Percentiles rank a stretch among this genome's conserved stretches.
These are phyloP conservation scores for Priceomyces haplophilus DNA, from an alignment of 805 yeast species.

Conservation along the genomic window DNA sequence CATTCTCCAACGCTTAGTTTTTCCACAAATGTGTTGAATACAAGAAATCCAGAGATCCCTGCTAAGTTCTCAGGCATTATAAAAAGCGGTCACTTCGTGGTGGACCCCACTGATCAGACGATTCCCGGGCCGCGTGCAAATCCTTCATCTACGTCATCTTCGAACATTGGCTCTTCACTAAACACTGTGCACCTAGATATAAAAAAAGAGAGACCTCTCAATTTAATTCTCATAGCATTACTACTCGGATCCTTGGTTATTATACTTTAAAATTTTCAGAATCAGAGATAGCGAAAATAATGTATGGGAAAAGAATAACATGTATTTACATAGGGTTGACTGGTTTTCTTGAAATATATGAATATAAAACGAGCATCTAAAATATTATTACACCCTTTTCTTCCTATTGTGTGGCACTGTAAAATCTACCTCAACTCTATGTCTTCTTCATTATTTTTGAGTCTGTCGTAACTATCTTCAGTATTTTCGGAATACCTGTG, in stretches of 20 bases:
- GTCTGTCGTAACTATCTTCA: background rate
- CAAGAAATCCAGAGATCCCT: slow-evolving; percentile 15
- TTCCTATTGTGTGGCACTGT: background rate
- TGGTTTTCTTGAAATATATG: background rate
- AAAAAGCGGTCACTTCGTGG: slow-evolving; percentile 26
- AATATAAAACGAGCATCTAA: background rate
- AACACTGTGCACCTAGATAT: background rate
- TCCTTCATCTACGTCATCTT: background rate
- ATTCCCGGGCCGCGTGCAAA: background rate
- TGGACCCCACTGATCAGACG: background rate
- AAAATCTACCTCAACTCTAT: background rate
- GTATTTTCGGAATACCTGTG: slow-evolving; percentile 42
- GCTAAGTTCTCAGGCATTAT: slow-evolving; percentile 26
- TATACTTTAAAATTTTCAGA: background rate
- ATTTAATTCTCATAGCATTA: background rate
- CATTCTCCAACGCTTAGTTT: slow-evolving; percentile 10
- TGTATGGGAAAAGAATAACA: no score
- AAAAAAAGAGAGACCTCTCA: background rate
- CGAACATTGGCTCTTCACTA: background rate
- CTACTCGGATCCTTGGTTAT: background rate
- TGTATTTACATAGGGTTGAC: no score
- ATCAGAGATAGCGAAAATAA: no score
- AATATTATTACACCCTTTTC: background rate
- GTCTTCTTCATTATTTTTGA: background rate
- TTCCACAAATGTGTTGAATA: slow-evolving; percentile 1